Conservation (phyloP, 202 grass and related monocot genomes). For the Schoenoplectus tabernaemontani region DNA sequence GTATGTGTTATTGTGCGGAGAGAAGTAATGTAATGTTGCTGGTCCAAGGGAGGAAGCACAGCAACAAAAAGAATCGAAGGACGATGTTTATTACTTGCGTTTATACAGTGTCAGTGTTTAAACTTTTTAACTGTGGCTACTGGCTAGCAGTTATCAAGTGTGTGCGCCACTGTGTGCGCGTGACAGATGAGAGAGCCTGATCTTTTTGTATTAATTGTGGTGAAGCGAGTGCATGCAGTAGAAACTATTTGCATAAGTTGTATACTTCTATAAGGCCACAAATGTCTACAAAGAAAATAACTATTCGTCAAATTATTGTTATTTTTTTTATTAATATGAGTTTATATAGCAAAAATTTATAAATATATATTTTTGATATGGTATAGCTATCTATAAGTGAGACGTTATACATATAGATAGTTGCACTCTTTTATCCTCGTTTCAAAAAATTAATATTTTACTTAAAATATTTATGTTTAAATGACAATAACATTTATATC, state of each 20-base stretch:
- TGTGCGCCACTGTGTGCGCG: not conserved
- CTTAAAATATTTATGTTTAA: too few relatives aligned
- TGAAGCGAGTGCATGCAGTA: not conserved
- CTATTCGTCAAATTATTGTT: too few relatives aligned
- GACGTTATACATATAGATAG: too few relatives aligned
- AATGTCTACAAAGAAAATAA: too few relatives aligned
- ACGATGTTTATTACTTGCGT: constrained; percentile 20
- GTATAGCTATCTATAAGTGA: too few relatives aligned
- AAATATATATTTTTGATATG: too few relatives aligned
- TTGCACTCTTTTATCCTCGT: too few relatives aligned
- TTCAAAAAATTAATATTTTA: too few relatives aligned
- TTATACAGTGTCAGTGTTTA: not conserved
- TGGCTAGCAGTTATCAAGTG: not conserved
- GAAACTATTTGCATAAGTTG: too few relatives aligned
- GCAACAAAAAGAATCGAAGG: constrained; percentile 64
- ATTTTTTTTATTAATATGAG: too few relatives aligned
- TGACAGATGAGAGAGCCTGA: not conserved
- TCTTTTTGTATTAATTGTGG: not conserved
- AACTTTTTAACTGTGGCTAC: constrained; percentile 1
- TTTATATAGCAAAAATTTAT: too few relatives aligned
- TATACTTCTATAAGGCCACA: not conserved
- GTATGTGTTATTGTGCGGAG: not conserved
- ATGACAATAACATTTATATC: too few relatives aligned
- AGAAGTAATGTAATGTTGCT: constrained; percentile 23
- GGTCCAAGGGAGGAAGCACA: constrained; percentile 53